phyloP scores from a whole-genome alignment of 352 stramenopile genomes.

The Globisporangium cederbergense region DNA sequence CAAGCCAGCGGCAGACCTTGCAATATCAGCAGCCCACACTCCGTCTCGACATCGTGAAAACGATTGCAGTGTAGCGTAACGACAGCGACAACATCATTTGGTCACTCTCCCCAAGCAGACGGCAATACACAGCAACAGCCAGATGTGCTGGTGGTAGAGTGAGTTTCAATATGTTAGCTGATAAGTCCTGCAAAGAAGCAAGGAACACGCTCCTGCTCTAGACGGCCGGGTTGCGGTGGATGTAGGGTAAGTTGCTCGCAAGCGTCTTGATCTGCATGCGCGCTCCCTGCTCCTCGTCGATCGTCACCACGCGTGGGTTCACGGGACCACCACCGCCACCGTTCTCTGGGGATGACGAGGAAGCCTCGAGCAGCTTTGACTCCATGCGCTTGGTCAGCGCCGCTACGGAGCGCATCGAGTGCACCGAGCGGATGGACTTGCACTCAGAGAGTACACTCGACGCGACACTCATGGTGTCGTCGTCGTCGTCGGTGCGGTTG shows the following conservation, averaged over 20 bases:
- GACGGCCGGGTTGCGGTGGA: constrained; percentile 92
- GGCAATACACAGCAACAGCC: no score
- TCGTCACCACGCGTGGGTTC: constrained; percentile 82
- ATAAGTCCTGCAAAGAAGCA: no score
- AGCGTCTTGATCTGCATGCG: constrained; percentile 88
- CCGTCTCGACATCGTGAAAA: no score
- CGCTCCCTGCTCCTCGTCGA: constrained; percentile 86
- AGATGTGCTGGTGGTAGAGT: no score
- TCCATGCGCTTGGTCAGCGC: constrained; percentile 71
- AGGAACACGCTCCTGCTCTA: constrained; percentile 21
- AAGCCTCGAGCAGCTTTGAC: constrained; percentile 48
- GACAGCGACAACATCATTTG: no score
- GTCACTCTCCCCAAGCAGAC: no score
- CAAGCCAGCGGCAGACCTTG: no score
- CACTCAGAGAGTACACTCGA: constrained; percentile 80
- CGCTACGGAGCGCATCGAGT: constrained; percentile 77
- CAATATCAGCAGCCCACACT: no score
- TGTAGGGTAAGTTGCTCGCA: constrained; percentile 91
- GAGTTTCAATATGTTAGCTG: no score
- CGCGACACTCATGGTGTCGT: constrained; percentile 68
- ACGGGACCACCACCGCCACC: constrained; percentile 16
- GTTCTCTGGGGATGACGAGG: constrained; percentile 17
- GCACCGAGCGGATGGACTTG: constrained; percentile 84
- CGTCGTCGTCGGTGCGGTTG: constrained; percentile 33
- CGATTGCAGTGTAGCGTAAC: no score